Percentiles rank a stretch among this genome's conserved stretches.
Evolutionary conservation across 257 asterid species (phyloP).

Genomic region (Solanum ahanhuiri): DNA sequence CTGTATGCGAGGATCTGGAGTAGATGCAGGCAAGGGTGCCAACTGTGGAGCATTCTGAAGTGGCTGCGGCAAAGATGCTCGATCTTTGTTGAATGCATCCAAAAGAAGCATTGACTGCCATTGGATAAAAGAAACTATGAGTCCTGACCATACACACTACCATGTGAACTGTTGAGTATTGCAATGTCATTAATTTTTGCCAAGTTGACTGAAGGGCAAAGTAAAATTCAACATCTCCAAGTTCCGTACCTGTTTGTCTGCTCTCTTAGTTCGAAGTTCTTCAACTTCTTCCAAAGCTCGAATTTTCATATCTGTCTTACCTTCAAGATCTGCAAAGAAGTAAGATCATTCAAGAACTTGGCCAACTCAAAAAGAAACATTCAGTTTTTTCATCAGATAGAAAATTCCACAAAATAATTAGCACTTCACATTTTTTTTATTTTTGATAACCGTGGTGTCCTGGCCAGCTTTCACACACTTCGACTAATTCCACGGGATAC

Average conservation of each 20-base stretch:
- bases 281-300: conserved; percentile 87
- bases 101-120: conserved; percentile 83
- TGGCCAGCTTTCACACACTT: background rate
- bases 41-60: conserved; percentile 42
- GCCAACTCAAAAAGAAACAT: background rate
- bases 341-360: background rate
- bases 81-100: conserved; percentile 98
- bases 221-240: background rate
- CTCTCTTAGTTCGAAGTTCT: conserved; percentile 78
- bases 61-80: conserved; percentile 93
- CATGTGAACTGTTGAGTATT: background rate
- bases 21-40: conserved; percentile 58
- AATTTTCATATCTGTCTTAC: conserved; percentile 87
- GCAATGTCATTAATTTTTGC: background rate
- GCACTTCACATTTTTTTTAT: background rate
- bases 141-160: background rate
- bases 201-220: background rate
- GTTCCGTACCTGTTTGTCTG: conserved; percentile 75
- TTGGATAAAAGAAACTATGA: conserved; percentile 11
- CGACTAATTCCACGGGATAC: background rate
- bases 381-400: background rate
- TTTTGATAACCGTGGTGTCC: background rate
- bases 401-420: background rate
- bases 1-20: conserved; percentile 93
- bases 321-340: conserved; percentile 65